Conservation (phyloP, 805 yeast genomes). For the Candida manassasensis region DNA sequence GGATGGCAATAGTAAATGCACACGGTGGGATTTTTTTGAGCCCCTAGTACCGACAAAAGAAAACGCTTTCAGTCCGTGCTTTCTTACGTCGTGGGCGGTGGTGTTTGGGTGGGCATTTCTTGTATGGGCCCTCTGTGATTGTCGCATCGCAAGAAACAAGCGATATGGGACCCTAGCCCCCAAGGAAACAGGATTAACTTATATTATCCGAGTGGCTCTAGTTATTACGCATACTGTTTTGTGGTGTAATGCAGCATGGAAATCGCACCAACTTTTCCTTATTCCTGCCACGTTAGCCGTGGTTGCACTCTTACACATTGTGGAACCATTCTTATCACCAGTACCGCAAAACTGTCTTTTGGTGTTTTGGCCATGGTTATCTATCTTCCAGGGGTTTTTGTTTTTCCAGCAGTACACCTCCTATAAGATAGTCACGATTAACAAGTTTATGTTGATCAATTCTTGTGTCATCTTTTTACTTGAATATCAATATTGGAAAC, state of each 20-base stretch:
- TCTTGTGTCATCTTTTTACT: slow-evolving; percentile 29
- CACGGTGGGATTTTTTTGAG: slow-evolving; percentile 8
- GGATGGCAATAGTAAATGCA: slow-evolving; percentile 7
- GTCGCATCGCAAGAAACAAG: neutral
- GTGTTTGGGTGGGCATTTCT: slow-evolving; percentile 7
- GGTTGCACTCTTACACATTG: slow-evolving; percentile 23
- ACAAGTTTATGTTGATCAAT: slow-evolving; percentile 19
- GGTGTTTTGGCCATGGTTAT: slow-evolving; percentile 26
- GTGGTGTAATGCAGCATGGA: slow-evolving; percentile 17
- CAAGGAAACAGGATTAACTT: slow-evolving; percentile 22
- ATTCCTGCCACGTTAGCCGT: slow-evolving; percentile 6
- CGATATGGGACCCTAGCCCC: slow-evolving; percentile 16
- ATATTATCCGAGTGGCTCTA: slow-evolving; percentile 16
- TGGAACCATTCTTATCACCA: slow-evolving; percentile 20
- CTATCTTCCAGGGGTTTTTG: slow-evolving; percentile 14
- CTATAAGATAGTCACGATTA: slow-evolving; percentile 21
- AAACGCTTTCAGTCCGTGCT: slow-evolving; percentile 35
- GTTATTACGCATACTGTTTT: slow-evolving; percentile 16
- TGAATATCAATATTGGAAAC: slow-evolving; percentile 36
- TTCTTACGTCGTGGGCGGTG: slow-evolving; percentile 14
- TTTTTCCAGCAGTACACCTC: slow-evolving; percentile 25
- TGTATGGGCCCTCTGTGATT: neutral
- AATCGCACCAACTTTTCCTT: slow-evolving; percentile 8
- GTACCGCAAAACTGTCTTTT: slow-evolving; percentile 19
- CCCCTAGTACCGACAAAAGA: slow-evolving; percentile 22